Base-by-base conservation (phyloP, 2,329 filamentous ascomycete genomes). In the Onygenales sp. region DNA sequence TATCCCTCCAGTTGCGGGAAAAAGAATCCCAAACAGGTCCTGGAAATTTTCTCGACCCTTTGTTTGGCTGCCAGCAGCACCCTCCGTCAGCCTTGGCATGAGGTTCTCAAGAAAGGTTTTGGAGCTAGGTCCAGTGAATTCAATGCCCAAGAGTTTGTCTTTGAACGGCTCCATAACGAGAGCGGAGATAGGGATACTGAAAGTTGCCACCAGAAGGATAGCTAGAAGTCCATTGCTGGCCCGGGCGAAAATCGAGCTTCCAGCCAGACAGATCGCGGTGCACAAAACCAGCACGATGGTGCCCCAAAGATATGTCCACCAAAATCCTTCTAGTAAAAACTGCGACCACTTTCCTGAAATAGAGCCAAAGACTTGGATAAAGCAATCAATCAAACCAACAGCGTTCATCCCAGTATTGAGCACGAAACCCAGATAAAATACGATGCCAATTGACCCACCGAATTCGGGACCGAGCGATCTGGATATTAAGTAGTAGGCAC, bases 401-500 rank as follows among this genome's bases (percentile, higher is more conserved):
- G 91, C 82, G 63, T 95, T 95, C 77, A 95, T 81, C 39, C 87
- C 87, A 1, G 88, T 90, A 65, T 92, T 94, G 63, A 95, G 82
- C 2, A 87, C 85, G 58, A 88, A 87, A n/a, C 89, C 88, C n/a
- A 94, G 75, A 66, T 93, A 95, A 69, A 94, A 94, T 10, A 95
- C 81, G 27, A 94, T 78, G 2, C 89, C 89, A 58, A 95, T 94
- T 1, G 87, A 89, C 13, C 89, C 89, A 31, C 89, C 89, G 65
- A 95, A 95, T 63, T 95, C 89, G 6, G 89, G 88, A 0, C 89
- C 89, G 3, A 95, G 73, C 44, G 87, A 91, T 56, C 89, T 80
- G 6, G 88, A 94, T 54, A 95, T 94, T 53, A 95, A 75, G 62
- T 92, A 95, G 66, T 95, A 95, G 39, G 89, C 88, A 50, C 89